A percentile compares a stretch with the other conserved stretches of the same genome.
phyloP scores from a whole-genome alignment of 2,329 filamentous ascomycete species.

The Penicillium sp. region DNA sequence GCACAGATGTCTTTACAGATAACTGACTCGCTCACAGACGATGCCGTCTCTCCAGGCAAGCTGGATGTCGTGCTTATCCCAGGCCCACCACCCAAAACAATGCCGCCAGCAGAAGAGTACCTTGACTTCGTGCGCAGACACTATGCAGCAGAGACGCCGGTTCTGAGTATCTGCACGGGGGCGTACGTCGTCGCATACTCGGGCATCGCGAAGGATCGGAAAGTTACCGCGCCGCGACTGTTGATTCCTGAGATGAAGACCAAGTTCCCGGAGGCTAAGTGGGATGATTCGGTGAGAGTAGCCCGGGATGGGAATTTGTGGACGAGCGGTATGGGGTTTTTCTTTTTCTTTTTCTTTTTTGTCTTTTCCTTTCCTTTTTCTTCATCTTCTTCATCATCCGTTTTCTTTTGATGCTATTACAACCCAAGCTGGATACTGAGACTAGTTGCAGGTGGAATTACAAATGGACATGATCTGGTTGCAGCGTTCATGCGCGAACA shows the following conservation, averaged over 20 bases:
- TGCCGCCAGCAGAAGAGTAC: slow-evolving; percentile 29
- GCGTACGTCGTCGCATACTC: slow-evolving; percentile 23
- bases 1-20: slow-evolving; percentile 30
- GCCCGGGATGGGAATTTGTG: slow-evolving; percentile 28
- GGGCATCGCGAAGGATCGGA: slow-evolving; percentile 22
- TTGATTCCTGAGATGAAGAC: slow-evolving; percentile 23
- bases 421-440: not conserved
- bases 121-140: slow-evolving; percentile 36
- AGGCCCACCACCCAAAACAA: slow-evolving; percentile 34
- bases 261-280: slow-evolving; percentile 26
- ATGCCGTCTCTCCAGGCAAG: slow-evolving; percentile 34
- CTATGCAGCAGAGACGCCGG: slow-evolving; percentile 25
- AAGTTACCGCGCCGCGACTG: slow-evolving; percentile 25
- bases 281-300: slow-evolving; percentile 23
- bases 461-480: slow-evolving; percentile 30
- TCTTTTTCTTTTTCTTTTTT: too few relatives aligned
- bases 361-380: not conserved
- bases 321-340: slow-evolving; percentile 26
- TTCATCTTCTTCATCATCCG: not conserved
- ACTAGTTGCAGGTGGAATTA: slow-evolving; percentile 23
- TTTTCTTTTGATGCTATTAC: not conserved
- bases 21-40: slow-evolving; percentile 29
- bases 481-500: slow-evolving; percentile 21
- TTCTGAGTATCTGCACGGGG: slow-evolving; percentile 31
- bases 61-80: slow-evolving; percentile 41